A percentile compares a stretch with the other conserved stretches of the same genome.
Conservation (phyloP, 495 filamentous ascomycete species). For the Clohesyomyces aquaticus region DNA sequence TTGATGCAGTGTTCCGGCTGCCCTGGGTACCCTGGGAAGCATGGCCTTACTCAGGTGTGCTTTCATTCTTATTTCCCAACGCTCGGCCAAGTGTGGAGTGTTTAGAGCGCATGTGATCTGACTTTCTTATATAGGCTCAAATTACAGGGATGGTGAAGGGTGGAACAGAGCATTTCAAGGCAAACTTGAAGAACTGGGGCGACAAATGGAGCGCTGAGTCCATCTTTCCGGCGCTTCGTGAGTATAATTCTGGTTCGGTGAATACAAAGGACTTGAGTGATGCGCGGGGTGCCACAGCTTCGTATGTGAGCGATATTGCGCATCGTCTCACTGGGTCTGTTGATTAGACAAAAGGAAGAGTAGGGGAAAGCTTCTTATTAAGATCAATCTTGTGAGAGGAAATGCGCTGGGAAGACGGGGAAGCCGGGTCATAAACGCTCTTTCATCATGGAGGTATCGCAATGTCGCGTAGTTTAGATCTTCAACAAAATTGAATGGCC, state of each 20-base stretch:
- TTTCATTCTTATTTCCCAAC: constrained; percentile 18
- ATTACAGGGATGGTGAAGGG: constrained; percentile 49
- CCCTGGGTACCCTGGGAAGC: constrained; percentile 28
- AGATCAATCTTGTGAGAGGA: too few relatives aligned
- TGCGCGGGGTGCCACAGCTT: constrained; percentile 43
- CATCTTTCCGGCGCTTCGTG: constrained; percentile 51
- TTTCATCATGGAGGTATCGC: too few relatives aligned
- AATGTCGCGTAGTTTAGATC: too few relatives aligned
- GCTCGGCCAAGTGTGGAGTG: neutral
- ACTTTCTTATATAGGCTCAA: constrained; percentile 31
- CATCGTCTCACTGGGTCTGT: constrained; percentile 48
- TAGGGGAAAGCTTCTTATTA: too few relatives aligned
- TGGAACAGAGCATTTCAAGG: constrained; percentile 49
- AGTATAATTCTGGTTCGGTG: constrained; percentile 51
- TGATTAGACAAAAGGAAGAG: constrained; percentile 8
- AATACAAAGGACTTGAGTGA: constrained; percentile 48
- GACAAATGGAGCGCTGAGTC: constrained; percentile 42
- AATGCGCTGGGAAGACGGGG: too few relatives aligned
- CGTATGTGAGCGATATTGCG: constrained; percentile 50
- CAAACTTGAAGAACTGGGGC: constrained; percentile 44
- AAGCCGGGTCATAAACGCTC: too few relatives aligned
- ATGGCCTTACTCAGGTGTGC: constrained; percentile 47
- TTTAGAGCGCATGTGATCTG: neutral
- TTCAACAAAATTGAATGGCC: too few relatives aligned
- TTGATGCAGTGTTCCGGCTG: constrained; percentile 48